These are phyloP conservation scores for Colletotrichum sp. DNA, from an alignment of 2,329 filamentous ascomycete species.

Conservation along the genomic window DNA sequence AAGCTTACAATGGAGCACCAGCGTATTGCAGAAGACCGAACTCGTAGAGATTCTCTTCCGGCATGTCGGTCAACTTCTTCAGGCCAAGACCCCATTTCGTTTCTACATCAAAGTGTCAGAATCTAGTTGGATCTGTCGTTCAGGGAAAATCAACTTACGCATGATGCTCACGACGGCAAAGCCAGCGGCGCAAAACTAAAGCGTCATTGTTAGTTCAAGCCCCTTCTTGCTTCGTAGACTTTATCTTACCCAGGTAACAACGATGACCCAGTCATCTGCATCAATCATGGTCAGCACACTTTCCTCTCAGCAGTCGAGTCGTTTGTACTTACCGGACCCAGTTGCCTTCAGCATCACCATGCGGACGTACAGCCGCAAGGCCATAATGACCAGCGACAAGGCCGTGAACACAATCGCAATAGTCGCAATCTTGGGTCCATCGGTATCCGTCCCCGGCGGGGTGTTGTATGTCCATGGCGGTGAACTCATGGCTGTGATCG, in stretches of 20 bases:
- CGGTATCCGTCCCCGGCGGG: constrained; percentile 31
- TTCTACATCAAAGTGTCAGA: constrained; percentile 29
- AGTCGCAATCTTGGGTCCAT: constrained; percentile 34
- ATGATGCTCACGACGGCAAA: constrained; percentile 39
- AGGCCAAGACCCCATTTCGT: constrained; percentile 49
- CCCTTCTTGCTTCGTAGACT: not conserved
- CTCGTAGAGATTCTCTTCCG: constrained; percentile 37
- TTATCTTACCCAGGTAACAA: constrained; percentile 29
- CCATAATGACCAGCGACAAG: constrained; percentile 33
- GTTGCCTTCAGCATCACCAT: constrained; percentile 35
- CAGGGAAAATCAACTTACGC: constrained; percentile 30
- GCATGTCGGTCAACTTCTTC: constrained; percentile 38
- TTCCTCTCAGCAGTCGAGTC: not conserved
- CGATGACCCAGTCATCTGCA: constrained; percentile 24
- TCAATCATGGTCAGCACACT: not conserved
- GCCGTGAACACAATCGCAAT: constrained; percentile 33
- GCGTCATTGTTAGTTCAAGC: not conserved
- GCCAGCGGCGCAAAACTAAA: constrained; percentile 34
- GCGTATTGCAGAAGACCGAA: constrained; percentile 47
- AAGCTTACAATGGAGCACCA: constrained; percentile 43
- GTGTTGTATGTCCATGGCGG: constrained; percentile 41
- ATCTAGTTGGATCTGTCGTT: not conserved
- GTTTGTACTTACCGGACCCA: constrained; percentile 31
- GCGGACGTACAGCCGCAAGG: constrained; percentile 40
- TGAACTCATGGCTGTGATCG: not conserved